Conservation (phyloP, 768 basidiomycete genomes). For the Russula sp. region DNA sequence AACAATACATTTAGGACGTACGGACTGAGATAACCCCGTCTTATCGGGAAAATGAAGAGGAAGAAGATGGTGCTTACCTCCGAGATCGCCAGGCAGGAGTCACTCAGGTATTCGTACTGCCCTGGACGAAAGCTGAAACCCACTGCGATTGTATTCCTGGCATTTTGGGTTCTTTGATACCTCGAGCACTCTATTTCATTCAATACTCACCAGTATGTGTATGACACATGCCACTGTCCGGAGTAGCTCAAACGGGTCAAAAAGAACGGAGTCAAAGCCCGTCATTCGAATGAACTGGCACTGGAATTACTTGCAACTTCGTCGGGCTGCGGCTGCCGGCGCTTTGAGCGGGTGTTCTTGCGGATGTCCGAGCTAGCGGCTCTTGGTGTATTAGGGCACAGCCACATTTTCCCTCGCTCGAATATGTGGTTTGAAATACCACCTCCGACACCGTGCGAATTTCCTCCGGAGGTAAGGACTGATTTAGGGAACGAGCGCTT, state of each 20-base stretch:
- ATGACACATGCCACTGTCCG: neutral
- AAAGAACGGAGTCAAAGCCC: neutral
- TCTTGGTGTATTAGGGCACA: neutral
- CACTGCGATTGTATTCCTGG: neutral
- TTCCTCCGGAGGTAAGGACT: conserved; percentile 6
- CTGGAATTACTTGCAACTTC: neutral
- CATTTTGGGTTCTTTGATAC: neutral
- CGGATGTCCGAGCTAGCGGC: neutral
- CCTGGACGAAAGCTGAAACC: neutral
- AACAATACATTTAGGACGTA: neutral
- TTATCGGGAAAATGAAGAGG: neutral
- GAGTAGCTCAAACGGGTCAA: conserved; percentile 3
- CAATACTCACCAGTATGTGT: neutral
- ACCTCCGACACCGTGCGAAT: neutral
- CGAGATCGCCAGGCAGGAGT: neutral
- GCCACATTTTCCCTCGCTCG: conserved; percentile 13
- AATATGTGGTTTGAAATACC: neutral
- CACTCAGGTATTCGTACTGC: neutral
- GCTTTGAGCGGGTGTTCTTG: neutral
- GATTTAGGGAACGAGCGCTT: conserved; percentile 5
- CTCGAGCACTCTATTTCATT: neutral
- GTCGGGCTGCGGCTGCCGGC: neutral
- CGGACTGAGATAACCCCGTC: neutral
- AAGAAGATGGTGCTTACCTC: neutral
- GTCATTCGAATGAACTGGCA: neutral